Evolutionary conservation across 306 rosid genomes (phyloP).

Genomic region (Trifolium dubium): DNA sequence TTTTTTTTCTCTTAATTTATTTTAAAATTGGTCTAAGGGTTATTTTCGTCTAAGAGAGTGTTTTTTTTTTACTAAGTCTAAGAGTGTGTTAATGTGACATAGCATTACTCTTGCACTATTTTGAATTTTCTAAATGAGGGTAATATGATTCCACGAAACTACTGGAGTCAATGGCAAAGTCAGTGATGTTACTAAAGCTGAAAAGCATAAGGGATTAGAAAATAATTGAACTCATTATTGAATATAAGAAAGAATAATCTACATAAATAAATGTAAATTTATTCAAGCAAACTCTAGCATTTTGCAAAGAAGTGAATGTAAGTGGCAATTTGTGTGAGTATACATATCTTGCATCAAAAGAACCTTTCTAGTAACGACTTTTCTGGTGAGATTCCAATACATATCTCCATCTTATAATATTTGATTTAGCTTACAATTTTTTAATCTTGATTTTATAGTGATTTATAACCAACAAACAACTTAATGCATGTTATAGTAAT

Average conservation of each 20-base stretch:
- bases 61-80: too few relatives aligned
- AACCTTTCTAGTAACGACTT: background rate
- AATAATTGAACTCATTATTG: background rate
- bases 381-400: background rate
- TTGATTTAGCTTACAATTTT: background rate
- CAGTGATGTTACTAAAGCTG: background rate
- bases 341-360: background rate
- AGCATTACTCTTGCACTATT: too few relatives aligned
- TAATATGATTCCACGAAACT: background rate
- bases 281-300: background rate
- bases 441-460: background rate
- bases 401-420: background rate
- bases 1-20: too few relatives aligned
- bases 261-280: background rate
- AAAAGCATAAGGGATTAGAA: background rate
- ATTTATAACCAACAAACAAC: background rate
- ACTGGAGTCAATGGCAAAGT: background rate
- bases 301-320: background rate
- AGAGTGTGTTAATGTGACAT: too few relatives aligned
- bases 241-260: background rate
- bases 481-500: too few relatives aligned
- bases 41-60: too few relatives aligned
- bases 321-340: background rate
- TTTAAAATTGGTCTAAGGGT: too few relatives aligned
- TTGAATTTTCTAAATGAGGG: too few relatives aligned